Evolutionary conservation across 2,329 filamentous ascomycete genomes (phyloP).

Genomic region (Malbranchea zuffiana): DNA sequence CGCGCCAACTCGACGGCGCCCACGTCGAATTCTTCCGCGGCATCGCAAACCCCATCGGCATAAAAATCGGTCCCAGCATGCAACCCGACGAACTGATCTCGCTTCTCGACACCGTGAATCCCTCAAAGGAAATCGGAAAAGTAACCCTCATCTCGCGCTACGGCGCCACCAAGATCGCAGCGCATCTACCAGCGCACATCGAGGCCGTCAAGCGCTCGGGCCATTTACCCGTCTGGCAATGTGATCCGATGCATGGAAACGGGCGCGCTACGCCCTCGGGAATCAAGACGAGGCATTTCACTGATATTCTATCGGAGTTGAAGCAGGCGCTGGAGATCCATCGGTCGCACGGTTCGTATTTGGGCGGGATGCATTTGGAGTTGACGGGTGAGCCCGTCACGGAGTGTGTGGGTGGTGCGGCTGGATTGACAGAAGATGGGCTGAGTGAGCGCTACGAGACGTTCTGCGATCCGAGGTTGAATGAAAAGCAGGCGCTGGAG

Average conservation of each 20-base stretch:
- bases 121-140: conserved; percentile 70
- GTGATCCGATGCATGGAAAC: conserved; percentile 95
- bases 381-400: conserved; percentile 93
- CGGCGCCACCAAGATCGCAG: conserved; percentile 64
- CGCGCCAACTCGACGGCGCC: conserved; percentile 79
- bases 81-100: conserved; percentile 61
- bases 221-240: conserved; percentile 83
- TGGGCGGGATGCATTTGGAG: conserved; percentile 91
- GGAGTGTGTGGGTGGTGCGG: conserved; percentile 85
- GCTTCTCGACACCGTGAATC: conserved; percentile 79
- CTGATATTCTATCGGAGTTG: conserved; percentile 79
- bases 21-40: conserved; percentile 98
- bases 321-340: conserved; percentile 76
- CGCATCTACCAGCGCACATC: conserved; percentile 74
- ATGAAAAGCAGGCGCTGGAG: conserved; percentile 96
- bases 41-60: conserved; percentile 87
- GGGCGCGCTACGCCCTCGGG: conserved; percentile 57
- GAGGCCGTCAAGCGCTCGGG: conserved; percentile 72
- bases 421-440: conserved; percentile 77
- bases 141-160: conserved; percentile 95
- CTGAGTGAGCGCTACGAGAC: conserved; percentile 84
- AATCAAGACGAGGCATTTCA: conserved; percentile 87
- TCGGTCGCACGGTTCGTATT: conserved; percentile 67
- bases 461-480: conserved; percentile 88
- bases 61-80: conserved; percentile 90